A percentile compares a stretch with the other conserved stretches of the same genome.
Evolutionary conservation across 805 yeast species (phyloP).

Genomic region (Candida wancherniae): DNA sequence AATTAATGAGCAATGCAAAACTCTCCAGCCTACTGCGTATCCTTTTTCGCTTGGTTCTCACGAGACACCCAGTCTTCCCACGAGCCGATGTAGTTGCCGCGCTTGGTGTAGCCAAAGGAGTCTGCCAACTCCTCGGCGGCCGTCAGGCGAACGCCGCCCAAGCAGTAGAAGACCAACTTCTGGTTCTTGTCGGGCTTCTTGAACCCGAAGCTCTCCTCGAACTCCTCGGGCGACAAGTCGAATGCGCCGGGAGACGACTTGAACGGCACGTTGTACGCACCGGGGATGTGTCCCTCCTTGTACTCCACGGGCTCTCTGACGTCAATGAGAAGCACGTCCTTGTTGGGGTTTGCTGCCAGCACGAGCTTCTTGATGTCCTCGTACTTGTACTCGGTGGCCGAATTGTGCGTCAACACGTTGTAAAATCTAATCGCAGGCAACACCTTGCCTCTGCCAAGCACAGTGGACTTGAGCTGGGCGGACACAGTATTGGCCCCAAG

Average conservation of each 20-base stretch:
- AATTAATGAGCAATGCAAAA: no score
- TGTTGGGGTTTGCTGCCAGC: constrained; percentile 33
- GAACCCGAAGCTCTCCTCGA: constrained; percentile 75
- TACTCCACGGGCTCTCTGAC: constrained; percentile 89
- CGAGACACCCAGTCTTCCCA: constrained; percentile 73
- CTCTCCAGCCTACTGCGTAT: no score
- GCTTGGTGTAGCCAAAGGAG: constrained; percentile 78
- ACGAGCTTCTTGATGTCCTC: constrained; percentile 46
- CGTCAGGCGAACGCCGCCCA: constrained; percentile 86
- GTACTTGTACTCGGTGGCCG: constrained; percentile 50
- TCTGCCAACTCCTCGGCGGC: constrained; percentile 90
- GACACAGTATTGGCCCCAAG: no score
- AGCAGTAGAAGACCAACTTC: constrained; percentile 83
- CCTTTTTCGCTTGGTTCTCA: constrained; percentile 23
- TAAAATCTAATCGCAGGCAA: constrained; percentile 20
- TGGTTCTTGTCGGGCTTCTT: constrained; percentile 68
- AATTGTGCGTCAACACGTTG: constrained; percentile 34
- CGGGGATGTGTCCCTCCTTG: constrained; percentile 72
- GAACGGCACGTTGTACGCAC: constrained; percentile 82
- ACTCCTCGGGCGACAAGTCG: constrained; percentile 72
- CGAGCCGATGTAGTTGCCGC: constrained; percentile 86
- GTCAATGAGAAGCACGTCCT: constrained; percentile 63
- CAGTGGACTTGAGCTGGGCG: no score
- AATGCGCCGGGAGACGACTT: constrained; percentile 91
- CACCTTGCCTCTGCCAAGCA: no score